A percentile compares a stretch with the other conserved stretches of the same genome.
Evolutionary conservation across 169 alveolate genomes (phyloP).

Genomic region (Plasmodium reichenowi): DNA sequence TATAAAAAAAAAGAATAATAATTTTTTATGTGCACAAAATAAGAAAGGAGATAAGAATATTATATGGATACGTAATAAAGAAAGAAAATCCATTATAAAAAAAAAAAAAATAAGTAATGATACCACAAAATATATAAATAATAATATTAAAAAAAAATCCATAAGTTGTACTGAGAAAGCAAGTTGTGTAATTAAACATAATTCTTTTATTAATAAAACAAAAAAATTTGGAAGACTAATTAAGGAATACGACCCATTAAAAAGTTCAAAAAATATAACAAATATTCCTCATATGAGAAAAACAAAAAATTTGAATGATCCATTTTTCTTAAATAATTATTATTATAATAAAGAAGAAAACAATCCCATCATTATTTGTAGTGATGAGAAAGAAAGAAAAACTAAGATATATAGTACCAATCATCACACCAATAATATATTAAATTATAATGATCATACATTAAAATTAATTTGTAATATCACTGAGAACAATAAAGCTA

Average conservation of each 20-base stretch:
- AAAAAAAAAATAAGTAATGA: slow-evolving; percentile 55
- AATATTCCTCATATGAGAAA: slow-evolving; percentile 15
- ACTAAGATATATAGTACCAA: slow-evolving; percentile 27
- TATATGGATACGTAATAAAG: slow-evolving; percentile 4
- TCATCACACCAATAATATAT: slow-evolving; percentile 23
- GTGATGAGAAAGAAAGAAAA: slow-evolving; percentile 8
- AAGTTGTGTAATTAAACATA: slow-evolving; percentile 8
- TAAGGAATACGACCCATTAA: slow-evolving; percentile 22
- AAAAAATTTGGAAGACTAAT: slow-evolving; percentile 21
- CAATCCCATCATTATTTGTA: slow-evolving; percentile 7
- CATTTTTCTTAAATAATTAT: not conserved
- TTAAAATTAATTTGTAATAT: slow-evolving; percentile 34
- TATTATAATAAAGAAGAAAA: not conserved
- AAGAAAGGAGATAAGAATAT: slow-evolving; percentile 9
- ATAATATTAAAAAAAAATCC: slow-evolving; percentile 10
- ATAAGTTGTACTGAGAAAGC: not conserved
- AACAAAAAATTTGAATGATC: not conserved
- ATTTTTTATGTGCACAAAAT: slow-evolving; percentile 44
- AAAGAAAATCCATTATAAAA: slow-evolving; percentile 35
- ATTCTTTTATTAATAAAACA: slow-evolving; percentile 5
- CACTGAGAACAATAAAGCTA: slow-evolving; percentile 28
- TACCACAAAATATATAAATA: slow-evolving; percentile 7
- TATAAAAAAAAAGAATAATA: slow-evolving; percentile 7
- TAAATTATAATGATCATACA: slow-evolving; percentile 39
- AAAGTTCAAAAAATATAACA: slow-evolving; percentile 2